Percentiles rank a stretch among this genome's conserved stretches.
These are phyloP conservation scores for Vigna unguiculata DNA, from an alignment of 306 rosid genomes.

Conservation along the genomic window DNA sequence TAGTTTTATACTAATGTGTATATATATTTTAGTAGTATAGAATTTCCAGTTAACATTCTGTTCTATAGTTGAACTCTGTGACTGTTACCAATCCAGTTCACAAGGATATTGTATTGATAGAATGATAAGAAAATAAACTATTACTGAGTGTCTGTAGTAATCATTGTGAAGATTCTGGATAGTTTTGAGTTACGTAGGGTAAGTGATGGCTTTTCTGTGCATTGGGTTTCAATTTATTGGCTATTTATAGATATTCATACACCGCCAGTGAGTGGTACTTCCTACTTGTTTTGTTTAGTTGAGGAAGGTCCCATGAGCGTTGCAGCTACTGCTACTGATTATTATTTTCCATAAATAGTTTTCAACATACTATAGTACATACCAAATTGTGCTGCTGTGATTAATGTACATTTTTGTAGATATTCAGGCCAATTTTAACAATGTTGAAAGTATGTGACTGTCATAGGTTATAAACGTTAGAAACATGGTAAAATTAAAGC, in stretches of 20 bases:
- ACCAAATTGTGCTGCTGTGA: slow-evolving; percentile 12
- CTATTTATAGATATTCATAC: slow-evolving; percentile 12
- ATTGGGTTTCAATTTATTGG: background rate
- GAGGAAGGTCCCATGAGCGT: background rate
- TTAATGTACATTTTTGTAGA: slow-evolving; percentile 13
- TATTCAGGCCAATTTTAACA: background rate
- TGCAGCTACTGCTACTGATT: slow-evolving; percentile 16
- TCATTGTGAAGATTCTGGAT: background rate
- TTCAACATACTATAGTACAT: background rate
- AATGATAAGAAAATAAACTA: too few relatives aligned
- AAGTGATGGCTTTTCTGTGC: background rate
- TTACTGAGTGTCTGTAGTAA: too few relatives aligned
- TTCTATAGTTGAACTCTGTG: too few relatives aligned
- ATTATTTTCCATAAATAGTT: slow-evolving; percentile 16
- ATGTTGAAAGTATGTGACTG: slow-evolving; percentile 39
- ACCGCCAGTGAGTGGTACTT: background rate
- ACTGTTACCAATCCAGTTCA: too few relatives aligned
- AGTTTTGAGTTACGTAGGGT: background rate
- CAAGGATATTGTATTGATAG: too few relatives aligned
- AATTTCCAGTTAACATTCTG: too few relatives aligned
- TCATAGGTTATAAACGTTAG: slow-evolving; percentile 84
- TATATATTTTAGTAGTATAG: too few relatives aligned
- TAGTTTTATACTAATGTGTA: background rate
- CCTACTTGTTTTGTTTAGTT: background rate
- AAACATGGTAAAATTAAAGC: slow-evolving; percentile 80